phyloP scores from a whole-genome alignment of 768 basidiomycete genomes.

The Suillus clintonianus region DNA sequence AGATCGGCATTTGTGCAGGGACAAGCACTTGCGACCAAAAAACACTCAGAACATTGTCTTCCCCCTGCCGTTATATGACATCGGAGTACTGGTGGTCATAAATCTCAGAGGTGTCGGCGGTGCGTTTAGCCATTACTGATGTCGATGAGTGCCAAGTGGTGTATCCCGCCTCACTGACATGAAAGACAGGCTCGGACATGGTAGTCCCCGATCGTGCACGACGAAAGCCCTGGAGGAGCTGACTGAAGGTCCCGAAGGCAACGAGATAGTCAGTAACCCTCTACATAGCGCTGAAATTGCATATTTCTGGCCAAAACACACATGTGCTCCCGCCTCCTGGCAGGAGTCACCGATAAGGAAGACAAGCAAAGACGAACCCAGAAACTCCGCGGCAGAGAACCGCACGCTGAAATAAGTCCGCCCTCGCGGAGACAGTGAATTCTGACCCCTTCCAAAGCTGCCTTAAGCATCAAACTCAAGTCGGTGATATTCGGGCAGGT shows the following conservation, averaged over 20 bases:
- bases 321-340: not conserved
- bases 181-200: not conserved
- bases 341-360: not conserved
- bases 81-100: not conserved
- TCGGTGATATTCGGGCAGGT: constrained; percentile 1
- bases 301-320: not conserved
- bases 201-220: not conserved
- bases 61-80: not conserved
- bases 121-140: not conserved
- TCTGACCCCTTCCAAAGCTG: not conserved
- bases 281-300: not conserved
- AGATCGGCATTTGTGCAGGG: not conserved
- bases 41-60: not conserved
- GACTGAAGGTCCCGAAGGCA: not conserved
- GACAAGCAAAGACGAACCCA: not conserved
- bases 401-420: constrained; percentile 26
- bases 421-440: constrained; percentile 30
- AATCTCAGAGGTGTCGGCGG: not conserved
- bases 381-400: constrained; percentile 32
- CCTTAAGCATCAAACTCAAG: not conserved
- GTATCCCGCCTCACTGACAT: not conserved
- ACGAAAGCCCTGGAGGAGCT: not conserved
- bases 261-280: not conserved
- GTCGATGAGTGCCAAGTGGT: too few species aligned
- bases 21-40: not conserved